Evolutionary conservation across 768 basidiomycete species (phyloP), one percentile per base, ranked within the genome.

Genomic region (Gautieria morchelliformis): DNA sequence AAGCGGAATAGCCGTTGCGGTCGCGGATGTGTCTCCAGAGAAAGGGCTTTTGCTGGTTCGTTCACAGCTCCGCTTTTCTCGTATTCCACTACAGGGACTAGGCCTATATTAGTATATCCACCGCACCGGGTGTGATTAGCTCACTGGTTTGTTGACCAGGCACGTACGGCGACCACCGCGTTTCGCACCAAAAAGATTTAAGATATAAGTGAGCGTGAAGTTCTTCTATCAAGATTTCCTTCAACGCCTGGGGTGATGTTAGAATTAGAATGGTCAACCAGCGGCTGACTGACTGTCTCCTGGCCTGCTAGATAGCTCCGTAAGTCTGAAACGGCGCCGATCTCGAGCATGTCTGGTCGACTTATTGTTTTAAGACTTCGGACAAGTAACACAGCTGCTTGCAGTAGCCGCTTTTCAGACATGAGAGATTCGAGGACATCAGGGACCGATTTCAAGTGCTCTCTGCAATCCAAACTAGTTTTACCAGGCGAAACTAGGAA

Each of bases 181-280:
- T 80, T 63, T 98, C 95, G 66, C 91, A 93, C 84, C 93, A 96
- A 68, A 93, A 95, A 0, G 88, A 90, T 66, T 95, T 96, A 59
- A 99, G 81, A 70, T 96, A 99, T n/a, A 99, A 72, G 70, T 99
- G 96, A 63, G 84, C 91, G 66, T 98, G 94, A 12, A 99, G 77
- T 66, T 99, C 96, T 62, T 99, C 96, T 7, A 94, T 76, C 58
- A 99, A 73, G 56, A 98, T 96, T 62, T 98, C 96, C 47, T 89
- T 79, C 45, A 99, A 71, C 11, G 89, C 86, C 95, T 97, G 64
- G 1, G 35, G 57, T 19, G 52, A 11, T 14, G 46, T 37, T 30
- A 41, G 30, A 53, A 11, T 15, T 19, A 42, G 27, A n/a, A 48
- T 19, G 8, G 24, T 24, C 22, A 12, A 39, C 17, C 10, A 24